A percentile compares a stretch with the other conserved stretches of the same genome.
These are phyloP conservation scores for Penicillium maclennaniae DNA, from an alignment of 495 filamentous ascomycete species.

Conservation along the genomic window DNA sequence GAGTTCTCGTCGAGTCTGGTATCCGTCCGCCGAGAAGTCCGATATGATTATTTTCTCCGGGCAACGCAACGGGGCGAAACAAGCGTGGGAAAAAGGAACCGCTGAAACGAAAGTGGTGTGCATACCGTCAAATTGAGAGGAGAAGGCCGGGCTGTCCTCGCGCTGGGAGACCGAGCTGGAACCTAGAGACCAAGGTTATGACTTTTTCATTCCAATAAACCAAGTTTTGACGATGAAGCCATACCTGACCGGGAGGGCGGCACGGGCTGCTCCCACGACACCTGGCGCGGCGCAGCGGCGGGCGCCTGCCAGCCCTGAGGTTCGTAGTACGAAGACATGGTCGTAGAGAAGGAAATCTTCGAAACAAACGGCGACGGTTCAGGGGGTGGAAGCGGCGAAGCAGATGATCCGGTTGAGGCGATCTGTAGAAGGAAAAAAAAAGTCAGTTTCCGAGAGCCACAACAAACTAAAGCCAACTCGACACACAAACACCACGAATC, in stretches of 20 bases:
- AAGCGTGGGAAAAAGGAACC: not conserved
- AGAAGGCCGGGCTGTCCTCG: constrained; percentile 77
- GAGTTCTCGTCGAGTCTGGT: not conserved
- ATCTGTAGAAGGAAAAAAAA: constrained; percentile 19
- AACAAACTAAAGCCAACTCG: constrained; percentile 1
- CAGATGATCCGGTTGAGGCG: constrained; percentile 32
- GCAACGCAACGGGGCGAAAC: not conserved
- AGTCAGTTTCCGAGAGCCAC: constrained; percentile 12
- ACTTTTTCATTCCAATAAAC: constrained; percentile 22
- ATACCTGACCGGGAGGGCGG: constrained; percentile 86
- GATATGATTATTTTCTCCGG: not conserved
- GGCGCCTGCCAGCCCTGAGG: constrained; percentile 73
- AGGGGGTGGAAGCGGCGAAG: constrained; percentile 23
- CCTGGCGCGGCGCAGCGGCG: constrained; percentile 49
- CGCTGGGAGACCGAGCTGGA: constrained; percentile 72
- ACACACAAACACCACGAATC: constrained; percentile 1
- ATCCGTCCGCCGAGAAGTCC: not conserved
- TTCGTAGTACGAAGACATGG: constrained; percentile 86
- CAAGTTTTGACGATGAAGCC: constrained; percentile 9
- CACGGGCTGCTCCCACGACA: constrained; percentile 78
- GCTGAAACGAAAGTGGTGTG: constrained; percentile 5
- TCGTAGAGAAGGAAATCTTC: constrained; percentile 21
- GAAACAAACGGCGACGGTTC: constrained; percentile 20
- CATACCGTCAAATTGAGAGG: constrained; percentile 88
- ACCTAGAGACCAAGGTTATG: constrained; percentile 44